A percentile compares a stretch with the other conserved stretches of the same genome.
These are phyloP conservation scores for Venturia effusa DNA, from an alignment of 2,329 filamentous ascomycete species.

Conservation along the genomic window DNA sequence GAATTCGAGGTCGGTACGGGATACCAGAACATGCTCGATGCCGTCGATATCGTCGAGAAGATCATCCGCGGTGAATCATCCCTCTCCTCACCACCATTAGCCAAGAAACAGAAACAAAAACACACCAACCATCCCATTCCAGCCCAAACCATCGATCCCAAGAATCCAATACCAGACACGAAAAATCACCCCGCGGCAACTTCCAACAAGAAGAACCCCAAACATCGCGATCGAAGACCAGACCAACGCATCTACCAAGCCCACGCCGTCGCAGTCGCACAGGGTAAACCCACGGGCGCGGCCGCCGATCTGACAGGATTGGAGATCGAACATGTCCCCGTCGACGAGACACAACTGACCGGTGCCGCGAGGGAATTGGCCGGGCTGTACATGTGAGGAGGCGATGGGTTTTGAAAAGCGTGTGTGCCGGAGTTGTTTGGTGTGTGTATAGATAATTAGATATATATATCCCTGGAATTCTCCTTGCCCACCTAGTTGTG, in stretches of 20 bases:
- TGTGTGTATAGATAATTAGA: too few species aligned
- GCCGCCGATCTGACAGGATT: background rate
- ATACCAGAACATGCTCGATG: background rate
- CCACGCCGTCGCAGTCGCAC: background rate
- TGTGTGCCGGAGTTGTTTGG: too few species aligned
- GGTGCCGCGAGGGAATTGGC: background rate
- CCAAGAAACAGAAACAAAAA: background rate
- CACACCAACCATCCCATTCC: background rate
- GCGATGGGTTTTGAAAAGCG: too few species aligned
- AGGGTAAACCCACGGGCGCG: background rate
- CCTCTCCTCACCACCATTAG: background rate
- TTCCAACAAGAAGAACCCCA: too few species aligned
- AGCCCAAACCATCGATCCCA: background rate
- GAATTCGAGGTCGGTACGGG: constrained; percentile 4
- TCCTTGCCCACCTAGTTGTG: too few species aligned
- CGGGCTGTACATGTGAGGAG: background rate
- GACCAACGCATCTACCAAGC: background rate
- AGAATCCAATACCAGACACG: too few species aligned
- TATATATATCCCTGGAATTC: too few species aligned
- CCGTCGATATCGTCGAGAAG: constrained; percentile 1
- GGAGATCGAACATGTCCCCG: background rate
- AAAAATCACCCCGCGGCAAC: too few species aligned
- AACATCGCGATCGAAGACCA: background rate
- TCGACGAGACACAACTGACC: background rate
- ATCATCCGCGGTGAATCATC: background rate